Conservation (phyloP, 2,329 filamentous ascomycete genomes). For the Penicillium oxalicum region DNA sequence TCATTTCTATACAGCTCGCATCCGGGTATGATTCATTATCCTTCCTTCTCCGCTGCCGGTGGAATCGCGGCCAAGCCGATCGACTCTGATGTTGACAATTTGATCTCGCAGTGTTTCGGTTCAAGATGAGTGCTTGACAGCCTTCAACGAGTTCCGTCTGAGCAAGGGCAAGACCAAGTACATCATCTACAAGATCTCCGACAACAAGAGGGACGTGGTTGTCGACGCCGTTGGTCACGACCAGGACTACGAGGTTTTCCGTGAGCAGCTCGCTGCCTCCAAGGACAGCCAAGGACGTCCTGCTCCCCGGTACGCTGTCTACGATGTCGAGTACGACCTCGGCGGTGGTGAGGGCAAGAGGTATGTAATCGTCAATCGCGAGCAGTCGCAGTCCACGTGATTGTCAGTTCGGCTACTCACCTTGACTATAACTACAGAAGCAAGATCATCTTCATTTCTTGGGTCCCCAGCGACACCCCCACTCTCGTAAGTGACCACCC, state of each 20-base stretch:
- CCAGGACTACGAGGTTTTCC: conserved; percentile 45
- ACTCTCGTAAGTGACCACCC: conserved; percentile 32
- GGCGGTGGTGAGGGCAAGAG: conserved; percentile 44
- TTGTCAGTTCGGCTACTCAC: conserved; percentile 6
- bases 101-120: conserved; percentile 38
- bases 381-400: not conserved
- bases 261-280: conserved; percentile 39
- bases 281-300: conserved; percentile 40
- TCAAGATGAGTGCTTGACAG: conserved; percentile 42
- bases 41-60: conserved; percentile 1
- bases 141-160: conserved; percentile 45
- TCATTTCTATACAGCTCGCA: conserved; percentile 23
- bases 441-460: conserved; percentile 49
- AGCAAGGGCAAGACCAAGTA: conserved; percentile 42
- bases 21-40: conserved; percentile 25
- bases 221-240: conserved; percentile 43
- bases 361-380: conserved; percentile 25
- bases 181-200: conserved; percentile 49
- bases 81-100: conserved; percentile 15
- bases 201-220: conserved; percentile 46
- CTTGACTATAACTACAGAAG: conserved; percentile 30
- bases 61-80: not conserved
- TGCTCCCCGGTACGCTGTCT: conserved; percentile 46
- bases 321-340: conserved; percentile 47
- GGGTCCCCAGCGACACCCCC: conserved; percentile 38